Percentiles rank a stretch among this genome's conserved stretches.
Evolutionary conservation across 2,329 filamentous ascomycete species (phyloP).

Genomic region (Cryphonectria japonica): DNA sequence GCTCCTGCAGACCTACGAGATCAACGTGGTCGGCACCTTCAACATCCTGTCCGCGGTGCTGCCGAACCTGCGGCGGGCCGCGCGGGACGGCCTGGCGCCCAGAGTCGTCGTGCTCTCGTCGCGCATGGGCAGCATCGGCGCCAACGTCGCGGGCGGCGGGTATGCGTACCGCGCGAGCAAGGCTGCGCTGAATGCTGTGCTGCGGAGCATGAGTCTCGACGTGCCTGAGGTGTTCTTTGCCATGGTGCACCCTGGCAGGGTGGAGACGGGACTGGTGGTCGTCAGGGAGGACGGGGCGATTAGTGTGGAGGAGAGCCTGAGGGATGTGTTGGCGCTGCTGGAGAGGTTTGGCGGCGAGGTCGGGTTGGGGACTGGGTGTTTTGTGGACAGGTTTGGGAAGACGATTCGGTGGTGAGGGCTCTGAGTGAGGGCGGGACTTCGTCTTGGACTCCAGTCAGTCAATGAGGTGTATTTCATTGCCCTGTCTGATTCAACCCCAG

Average conservation of each 20-base stretch:
- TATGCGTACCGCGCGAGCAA: conserved; percentile 29
- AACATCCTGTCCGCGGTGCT: conserved; percentile 22
- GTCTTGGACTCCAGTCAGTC: no score
- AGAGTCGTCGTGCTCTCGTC: conserved; percentile 20
- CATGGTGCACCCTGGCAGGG: conserved; percentile 23
- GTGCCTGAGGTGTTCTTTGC: conserved; percentile 25
- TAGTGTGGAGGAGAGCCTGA: conserved; percentile 14
- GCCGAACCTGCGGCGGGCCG: conserved; percentile 19
- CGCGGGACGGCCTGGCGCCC: neutral
- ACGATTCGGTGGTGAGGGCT: conserved; percentile 17
- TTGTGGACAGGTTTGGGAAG: conserved; percentile 22
- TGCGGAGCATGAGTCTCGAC: conserved; percentile 24
- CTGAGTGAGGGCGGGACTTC: neutral
- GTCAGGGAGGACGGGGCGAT: conserved; percentile 22
- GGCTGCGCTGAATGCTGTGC: conserved; percentile 25
- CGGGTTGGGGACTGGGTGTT: conserved; percentile 14
- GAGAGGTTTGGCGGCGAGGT: conserved; percentile 13
- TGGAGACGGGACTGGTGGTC: conserved; percentile 23
- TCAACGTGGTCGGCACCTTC: conserved; percentile 25
- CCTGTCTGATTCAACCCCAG: no score
- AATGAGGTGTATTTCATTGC: no score
- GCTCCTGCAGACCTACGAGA: conserved; percentile 22
- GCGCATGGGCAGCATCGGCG: conserved; percentile 22
- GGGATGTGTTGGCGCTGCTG: conserved; percentile 12
- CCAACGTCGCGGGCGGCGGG: conserved; percentile 18